Base-by-base conservation (phyloP, 257 asterid genomes). In the Fraxinus quadrangulata region DNA sequence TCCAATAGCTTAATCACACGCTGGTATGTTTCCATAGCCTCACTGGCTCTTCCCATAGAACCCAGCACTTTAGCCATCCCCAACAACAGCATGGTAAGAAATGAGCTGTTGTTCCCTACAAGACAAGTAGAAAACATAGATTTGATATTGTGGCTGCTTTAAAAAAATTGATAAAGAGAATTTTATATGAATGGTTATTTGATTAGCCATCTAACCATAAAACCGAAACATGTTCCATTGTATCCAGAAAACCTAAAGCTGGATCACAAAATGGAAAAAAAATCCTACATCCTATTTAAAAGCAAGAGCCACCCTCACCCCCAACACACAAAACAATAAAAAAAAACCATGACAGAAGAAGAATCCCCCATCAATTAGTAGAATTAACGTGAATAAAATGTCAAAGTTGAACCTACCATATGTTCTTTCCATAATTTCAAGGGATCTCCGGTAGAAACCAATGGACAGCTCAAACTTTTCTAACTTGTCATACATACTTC, bases 51-150 rank as follows among this genome's bases (percentile, higher is more conserved):
- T 78, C 94, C 89, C 74, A 74, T 83, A 82, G 83, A 82, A 61
- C 82, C 87, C 65, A 89, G 85, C 61, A 84, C 96, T 80, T 83
- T 91, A 23, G 96, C 96, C 86, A 88, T 81, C 79, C 97, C 98
- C 87, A 95, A 80, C 88, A 95, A 80, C 74, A 94, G 94, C 45
- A 92, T 82, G 81, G 88, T 81, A 28, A 95, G 90, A 67, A 84
- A 82, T 39, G 85, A 78, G 86, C 89, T 91, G 80, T 71, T 80
- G 70, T 81, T 78, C 78, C 98, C 99, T 95, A 81, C 67, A 81
- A 66, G 77, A 24, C 23, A 77, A 65, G 42, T 42, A 26, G 40
- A 68, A 23, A 79, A 59, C 67, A 59, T 19, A 59, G 28, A 49
- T 37, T 76, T 19, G 67, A 79, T 10, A 39, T 31, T 45, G 72